A percentile compares a stretch with the other conserved stretches of the same genome.
Evolutionary conservation across 1,284 basidiomycete species (phyloP).

Genomic region (Microbotryum violaceum): DNA sequence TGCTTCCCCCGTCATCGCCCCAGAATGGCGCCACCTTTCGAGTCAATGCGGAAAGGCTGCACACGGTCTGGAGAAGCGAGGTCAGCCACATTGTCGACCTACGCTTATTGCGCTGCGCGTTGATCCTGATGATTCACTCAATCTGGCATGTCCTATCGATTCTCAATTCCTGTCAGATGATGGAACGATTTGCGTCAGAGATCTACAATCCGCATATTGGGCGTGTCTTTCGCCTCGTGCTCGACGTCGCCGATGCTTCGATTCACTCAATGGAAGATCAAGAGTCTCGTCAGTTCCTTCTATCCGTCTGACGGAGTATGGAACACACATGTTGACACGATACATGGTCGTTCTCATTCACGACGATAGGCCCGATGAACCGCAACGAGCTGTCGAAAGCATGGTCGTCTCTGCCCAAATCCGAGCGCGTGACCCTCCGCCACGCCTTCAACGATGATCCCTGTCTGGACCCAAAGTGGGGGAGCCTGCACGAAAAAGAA

Average conservation of each 20-base stretch:
- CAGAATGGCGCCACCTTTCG: constrained; percentile 69
- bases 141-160: too few species aligned
- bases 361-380: too few species aligned
- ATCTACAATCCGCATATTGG: constrained; percentile 69
- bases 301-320: background rate
- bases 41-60: constrained; percentile 81
- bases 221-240: constrained; percentile 58
- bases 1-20: too few species aligned
- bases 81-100: constrained; percentile 44
- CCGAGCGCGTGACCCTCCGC: too few species aligned
- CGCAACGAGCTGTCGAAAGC: too few species aligned
- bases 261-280: constrained; percentile 49
- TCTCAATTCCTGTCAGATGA: constrained; percentile 49
- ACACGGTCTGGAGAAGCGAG: constrained; percentile 78
- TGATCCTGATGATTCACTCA: too few species aligned
- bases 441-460: too few species aligned
- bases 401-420: too few species aligned
- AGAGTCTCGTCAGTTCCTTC: constrained; percentile 52
- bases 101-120: background rate
- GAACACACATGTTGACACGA: too few species aligned
- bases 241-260: constrained; percentile 52
- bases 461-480: too few species aligned
- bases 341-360: too few species aligned
- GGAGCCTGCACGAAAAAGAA: constrained; percentile 1
- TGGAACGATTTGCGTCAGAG: constrained; percentile 64